These are phyloP conservation scores for Cryphonectria naterciae DNA, from an alignment of 2,329 filamentous ascomycete genomes.

Conservation along the genomic window DNA sequence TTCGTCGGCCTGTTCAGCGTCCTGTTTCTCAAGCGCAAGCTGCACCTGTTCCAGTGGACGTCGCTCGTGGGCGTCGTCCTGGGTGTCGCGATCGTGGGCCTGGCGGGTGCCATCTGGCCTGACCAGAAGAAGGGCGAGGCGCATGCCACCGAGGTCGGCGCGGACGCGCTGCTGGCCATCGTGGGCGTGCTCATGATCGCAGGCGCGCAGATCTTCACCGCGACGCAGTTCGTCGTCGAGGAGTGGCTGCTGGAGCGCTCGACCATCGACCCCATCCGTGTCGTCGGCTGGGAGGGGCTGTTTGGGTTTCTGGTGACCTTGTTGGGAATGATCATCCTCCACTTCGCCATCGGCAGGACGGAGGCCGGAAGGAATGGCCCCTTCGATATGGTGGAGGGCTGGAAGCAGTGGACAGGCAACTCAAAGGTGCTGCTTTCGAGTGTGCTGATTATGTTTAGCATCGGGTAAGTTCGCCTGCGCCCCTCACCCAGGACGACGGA, in stretches of 20 bases:
- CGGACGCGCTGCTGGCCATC: conserved; percentile 66
- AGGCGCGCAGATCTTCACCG: conserved; percentile 93
- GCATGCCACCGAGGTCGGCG: conserved; percentile 44
- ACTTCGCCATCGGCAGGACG: conserved; percentile 76
- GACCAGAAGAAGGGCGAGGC: conserved; percentile 58
- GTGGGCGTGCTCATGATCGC: conserved; percentile 90
- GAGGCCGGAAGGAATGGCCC: conserved; percentile 76
- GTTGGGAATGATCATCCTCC: conserved; percentile 77
- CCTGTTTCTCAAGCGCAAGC: conserved; percentile 77
- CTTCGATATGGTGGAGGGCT: conserved; percentile 88
- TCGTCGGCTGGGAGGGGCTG: conserved; percentile 94
- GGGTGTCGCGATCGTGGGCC: conserved; percentile 86
- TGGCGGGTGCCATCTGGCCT: conserved; percentile 82
- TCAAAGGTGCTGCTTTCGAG: conserved; percentile 75
- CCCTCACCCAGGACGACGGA: conserved; percentile 30
- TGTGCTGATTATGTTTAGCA: conserved; percentile 93
- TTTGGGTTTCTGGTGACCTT: conserved; percentile 86
- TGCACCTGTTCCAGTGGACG: conserved; percentile 90
- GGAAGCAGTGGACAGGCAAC: conserved; percentile 77
- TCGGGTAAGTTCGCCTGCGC: conserved; percentile 68
- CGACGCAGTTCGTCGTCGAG: conserved; percentile 93
- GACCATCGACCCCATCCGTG: conserved; percentile 75
- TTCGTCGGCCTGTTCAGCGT: conserved; percentile 97
- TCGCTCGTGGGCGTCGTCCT: conserved; percentile 84
- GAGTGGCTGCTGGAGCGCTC: conserved; percentile 81